Evolutionary conservation across 2,329 filamentous ascomycete genomes (phyloP).

Genomic region (Tympanopsis confertula): DNA sequence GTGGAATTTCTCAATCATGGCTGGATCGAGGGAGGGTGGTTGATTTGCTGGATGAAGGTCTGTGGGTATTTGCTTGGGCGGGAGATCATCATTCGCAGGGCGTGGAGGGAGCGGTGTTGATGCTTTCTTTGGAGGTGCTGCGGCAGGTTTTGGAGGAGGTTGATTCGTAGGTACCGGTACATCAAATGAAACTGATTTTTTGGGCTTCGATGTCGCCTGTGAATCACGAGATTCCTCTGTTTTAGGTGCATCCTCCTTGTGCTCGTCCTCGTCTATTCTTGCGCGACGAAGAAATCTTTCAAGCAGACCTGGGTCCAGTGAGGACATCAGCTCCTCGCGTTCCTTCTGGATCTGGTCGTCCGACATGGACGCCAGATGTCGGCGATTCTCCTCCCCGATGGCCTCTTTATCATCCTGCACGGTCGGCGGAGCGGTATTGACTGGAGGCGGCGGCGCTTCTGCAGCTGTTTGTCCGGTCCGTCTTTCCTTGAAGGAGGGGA

Average conservation of each 20-base stretch:
- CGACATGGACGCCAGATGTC: constrained; percentile 45
- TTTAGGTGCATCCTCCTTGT: not conserved
- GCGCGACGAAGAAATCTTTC: constrained; percentile 41
- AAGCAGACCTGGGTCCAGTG: constrained; percentile 39
- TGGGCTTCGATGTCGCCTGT: not conserved
- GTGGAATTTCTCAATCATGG: too few species aligned
- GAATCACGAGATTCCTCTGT: too few species aligned
- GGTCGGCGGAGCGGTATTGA: not conserved
- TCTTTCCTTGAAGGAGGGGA: constrained; percentile 39
- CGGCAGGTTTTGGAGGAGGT: not conserved
- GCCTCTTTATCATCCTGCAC: constrained; percentile 31
- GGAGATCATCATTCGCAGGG: not conserved
- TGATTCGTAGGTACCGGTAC: not conserved
- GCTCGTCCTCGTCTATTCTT: constrained; percentile 35
- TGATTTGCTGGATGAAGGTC: not conserved
- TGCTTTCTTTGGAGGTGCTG: too few species aligned
- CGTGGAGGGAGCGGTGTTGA: too few species aligned
- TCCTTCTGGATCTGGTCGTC: constrained; percentile 45
- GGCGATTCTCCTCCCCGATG: constrained; percentile 48
- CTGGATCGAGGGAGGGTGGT: not conserved
- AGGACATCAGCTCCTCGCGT: constrained; percentile 41
- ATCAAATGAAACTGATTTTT: constrained; percentile 1
- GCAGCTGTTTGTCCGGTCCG: not conserved
- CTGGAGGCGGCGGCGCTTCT: constrained; percentile 8
- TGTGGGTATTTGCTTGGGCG: not conserved